Percentiles rank a stretch among this genome's conserved stretches.
Conservation (phyloP, 768 basidiomycete genomes). For the Hypsizygus marmoreus region DNA sequence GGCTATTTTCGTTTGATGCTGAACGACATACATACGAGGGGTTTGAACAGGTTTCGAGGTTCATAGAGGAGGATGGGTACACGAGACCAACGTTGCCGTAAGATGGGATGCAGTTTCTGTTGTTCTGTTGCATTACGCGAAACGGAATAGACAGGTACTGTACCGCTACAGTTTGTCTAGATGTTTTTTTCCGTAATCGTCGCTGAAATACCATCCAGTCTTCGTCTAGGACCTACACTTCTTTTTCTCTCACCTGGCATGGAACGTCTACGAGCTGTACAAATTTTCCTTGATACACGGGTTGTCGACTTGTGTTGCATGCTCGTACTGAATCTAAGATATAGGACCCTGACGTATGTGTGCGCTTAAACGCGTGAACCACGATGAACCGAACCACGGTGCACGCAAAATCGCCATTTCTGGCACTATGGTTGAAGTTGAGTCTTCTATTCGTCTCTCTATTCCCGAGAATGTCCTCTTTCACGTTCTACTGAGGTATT, state of each 20-base stretch:
- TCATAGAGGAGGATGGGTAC: conserved; percentile 4
- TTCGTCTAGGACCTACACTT: too few species aligned
- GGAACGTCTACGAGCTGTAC: not conserved
- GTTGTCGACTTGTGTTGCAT: not conserved
- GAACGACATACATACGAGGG: conserved; percentile 6
- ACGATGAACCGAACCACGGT: conserved; percentile 10
- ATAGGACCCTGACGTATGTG: conserved; percentile 7
- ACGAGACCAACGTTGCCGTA: conserved; percentile 4
- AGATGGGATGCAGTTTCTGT: too few species aligned
- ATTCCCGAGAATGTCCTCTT: too few species aligned
- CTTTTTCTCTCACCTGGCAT: not conserved
- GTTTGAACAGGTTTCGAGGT: not conserved
- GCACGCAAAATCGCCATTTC: not conserved
- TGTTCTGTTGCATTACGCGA: too few species aligned
- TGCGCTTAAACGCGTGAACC: too few species aligned
- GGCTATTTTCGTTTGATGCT: conserved; percentile 10
- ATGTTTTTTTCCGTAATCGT: conserved; percentile 4
- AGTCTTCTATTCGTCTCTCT: too few species aligned
- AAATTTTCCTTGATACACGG: conserved; percentile 14
- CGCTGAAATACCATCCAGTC: conserved; percentile 4
- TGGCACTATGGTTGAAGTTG: not conserved
- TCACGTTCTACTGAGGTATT: too few species aligned
- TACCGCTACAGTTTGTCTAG: conserved; percentile 1
- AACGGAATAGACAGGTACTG: not conserved
- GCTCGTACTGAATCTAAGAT: conserved; percentile 4